Conservation (phyloP, 2,329 filamentous ascomycete species). For the Cercospora citrullina region DNA sequence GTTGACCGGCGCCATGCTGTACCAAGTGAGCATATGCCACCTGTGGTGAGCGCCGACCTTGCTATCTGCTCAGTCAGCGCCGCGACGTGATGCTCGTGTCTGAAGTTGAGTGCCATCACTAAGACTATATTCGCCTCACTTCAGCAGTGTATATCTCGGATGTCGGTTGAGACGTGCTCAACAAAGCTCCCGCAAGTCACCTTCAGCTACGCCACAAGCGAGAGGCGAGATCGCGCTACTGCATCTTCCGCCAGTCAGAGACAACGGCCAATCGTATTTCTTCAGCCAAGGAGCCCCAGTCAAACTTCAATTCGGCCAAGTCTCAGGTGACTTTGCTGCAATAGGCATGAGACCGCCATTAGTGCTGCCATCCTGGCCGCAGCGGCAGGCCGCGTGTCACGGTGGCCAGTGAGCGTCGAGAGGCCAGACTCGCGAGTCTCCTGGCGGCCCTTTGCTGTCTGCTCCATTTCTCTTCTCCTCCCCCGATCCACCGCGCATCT, state of each 20-base stretch:
- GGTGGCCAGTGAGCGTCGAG: conserved; percentile 4
- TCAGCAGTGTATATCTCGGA: not conserved
- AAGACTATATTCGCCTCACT: not conserved
- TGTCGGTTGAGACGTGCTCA: conserved; percentile 9
- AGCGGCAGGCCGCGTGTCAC: conserved; percentile 1
- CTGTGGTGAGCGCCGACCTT: not conserved
- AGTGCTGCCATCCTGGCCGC: not conserved
- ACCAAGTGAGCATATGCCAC: not conserved
- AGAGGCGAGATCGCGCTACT: conserved; percentile 6
- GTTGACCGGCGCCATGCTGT: not conserved
- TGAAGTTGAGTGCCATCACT: not conserved
- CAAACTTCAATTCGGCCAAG: not conserved
- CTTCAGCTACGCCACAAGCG: conserved; percentile 6
- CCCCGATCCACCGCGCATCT: not conserved
- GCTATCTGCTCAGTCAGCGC: not conserved
- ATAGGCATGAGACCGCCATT: not conserved
- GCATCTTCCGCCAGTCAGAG: conserved; percentile 4
- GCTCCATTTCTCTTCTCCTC: not conserved
- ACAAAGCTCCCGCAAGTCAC: conserved; percentile 7
- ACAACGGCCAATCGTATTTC: not conserved
- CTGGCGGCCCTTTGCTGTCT: not conserved
- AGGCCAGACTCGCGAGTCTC: conserved; percentile 1
- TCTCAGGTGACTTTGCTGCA: not conserved
- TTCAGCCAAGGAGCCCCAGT: conserved; percentile 2
- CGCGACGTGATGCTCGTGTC: not conserved